Evolutionary conservation across 2,329 filamentous ascomycete genomes (phyloP), one percentile per base, ranked within the genome.

Genomic region (Didymellaceae sp.): DNA sequence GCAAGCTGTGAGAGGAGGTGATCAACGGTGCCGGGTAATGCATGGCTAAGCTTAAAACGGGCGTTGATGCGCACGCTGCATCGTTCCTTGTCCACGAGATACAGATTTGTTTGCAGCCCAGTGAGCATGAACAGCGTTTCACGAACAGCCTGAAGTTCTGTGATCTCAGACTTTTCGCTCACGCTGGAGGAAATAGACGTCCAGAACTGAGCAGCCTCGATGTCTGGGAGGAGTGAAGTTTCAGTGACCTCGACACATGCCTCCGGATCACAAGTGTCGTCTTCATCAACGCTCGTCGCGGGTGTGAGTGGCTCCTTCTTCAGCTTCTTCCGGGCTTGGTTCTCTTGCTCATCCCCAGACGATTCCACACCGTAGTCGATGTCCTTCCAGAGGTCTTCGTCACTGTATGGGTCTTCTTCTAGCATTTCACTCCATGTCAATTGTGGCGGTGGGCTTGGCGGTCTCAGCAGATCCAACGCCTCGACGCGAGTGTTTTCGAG

Each of bases 41-140:
- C 63, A 61, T 78, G 74, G 35, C 67, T 69, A 14, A 80, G 52
- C 16, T 63, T 59, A 59, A 76, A 76, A 45, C 67, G 66, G 18
- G 71, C 61, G 40, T 77, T 73, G 32, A 77, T 45, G 4, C 57
- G 57, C 5, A 68, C 58, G 26, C 64, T 67, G 24, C 56, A 64
- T 6, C 58, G 61, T 20, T 57, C 47, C 24, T 44, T 67, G 59
- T 76, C 71, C 58, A 64, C 56, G 8, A 59, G 47, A 62, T 92
- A 96, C 1, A 96, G 67, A 1, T 85, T 87, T 2, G 89, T 93
- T 5, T 86, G 82, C 4, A 94, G 76, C 0, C 92, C 92, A 45
- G 85, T 83, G 0, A 97, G 80, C 90, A 97, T 95, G 63, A 90
- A 93, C 0, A 97, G 77, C 0, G 85, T 83, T 65, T 97, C 91